A percentile compares a stretch with the other conserved stretches of the same genome.
phyloP scores from a whole-genome alignment of 2,329 filamentous ascomycete genomes.

The Rhexocercosporidium sp. region DNA sequence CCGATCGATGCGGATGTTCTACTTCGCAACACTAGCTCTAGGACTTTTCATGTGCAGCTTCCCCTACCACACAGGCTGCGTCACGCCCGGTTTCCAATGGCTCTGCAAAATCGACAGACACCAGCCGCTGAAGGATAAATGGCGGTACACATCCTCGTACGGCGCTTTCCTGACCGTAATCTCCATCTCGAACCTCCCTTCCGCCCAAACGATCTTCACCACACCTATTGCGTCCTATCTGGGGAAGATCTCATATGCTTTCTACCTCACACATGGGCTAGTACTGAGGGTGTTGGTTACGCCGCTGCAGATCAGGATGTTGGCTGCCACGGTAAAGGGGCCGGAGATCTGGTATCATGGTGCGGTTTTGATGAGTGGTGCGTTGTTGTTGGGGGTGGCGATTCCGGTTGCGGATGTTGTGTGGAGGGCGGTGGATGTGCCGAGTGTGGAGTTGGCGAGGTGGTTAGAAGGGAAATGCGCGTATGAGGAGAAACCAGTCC shows the following conservation, averaged over 20 bases:
- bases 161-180: neutral
- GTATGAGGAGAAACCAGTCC: neutral
- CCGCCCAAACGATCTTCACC: slow-evolving; percentile 62
- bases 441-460: neutral
- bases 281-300: neutral
- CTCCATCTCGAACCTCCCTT: neutral
- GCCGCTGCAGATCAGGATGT: neutral
- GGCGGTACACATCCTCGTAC: neutral
- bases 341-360: neutral
- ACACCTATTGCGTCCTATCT: slow-evolving; percentile 62
- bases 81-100: neutral
- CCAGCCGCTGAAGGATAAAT: neutral
- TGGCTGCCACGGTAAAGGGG: neutral
- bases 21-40: neutral
- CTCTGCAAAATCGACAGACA: neutral
- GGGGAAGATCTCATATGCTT: slow-evolving; percentile 62
- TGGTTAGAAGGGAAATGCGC: neutral
- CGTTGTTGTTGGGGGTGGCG: too few relatives aligned
- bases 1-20: neutral
- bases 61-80: neutral
- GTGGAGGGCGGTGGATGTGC: neutral
- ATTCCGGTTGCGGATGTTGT: neutral
- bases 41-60: neutral
- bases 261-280: slow-evolving; percentile 65
- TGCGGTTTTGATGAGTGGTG: neutral